Percentiles rank a stretch among this genome's conserved stretches.
These are phyloP conservation scores for Solanum etuberosum DNA, from an alignment of 257 asterid genomes.

Conservation along the genomic window DNA sequence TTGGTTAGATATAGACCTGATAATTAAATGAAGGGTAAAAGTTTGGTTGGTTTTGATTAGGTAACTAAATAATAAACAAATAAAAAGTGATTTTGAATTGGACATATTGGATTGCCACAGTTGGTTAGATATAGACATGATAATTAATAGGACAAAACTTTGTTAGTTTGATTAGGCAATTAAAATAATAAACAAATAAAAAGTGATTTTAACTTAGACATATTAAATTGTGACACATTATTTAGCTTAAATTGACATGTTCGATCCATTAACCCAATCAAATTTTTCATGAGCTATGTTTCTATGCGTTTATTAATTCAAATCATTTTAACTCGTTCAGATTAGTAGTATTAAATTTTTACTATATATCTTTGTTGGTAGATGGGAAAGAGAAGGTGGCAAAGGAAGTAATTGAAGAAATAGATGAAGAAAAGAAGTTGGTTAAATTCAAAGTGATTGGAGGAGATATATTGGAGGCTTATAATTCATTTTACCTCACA, in stretches of 20 bases:
- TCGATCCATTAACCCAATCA: neutral
- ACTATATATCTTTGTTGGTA: neutral
- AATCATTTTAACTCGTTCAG: neutral
- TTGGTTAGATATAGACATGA: neutral
- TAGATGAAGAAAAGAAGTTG: slow-evolving; percentile 10
- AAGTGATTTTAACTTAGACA: neutral
- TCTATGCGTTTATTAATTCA: neutral
- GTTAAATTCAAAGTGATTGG: slow-evolving; percentile 6
- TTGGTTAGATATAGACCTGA: neutral
- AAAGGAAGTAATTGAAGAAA: slow-evolving; percentile 1
- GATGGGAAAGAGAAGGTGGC: slow-evolving; percentile 10
- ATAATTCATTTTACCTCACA: neutral
- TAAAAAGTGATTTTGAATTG: neutral
- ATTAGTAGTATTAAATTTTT: neutral
- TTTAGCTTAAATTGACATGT: neutral
- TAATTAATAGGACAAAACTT: neutral
- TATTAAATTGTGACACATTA: neutral
- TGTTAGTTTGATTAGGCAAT: neutral
- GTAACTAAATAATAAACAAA: neutral
- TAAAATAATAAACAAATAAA: neutral
- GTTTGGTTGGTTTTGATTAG: neutral
- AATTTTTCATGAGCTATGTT: neutral
- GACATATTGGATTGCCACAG: neutral
- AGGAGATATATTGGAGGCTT: slow-evolving; percentile 6
- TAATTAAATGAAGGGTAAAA: neutral